These are phyloP conservation scores for Fagopyrum esculentum DNA, from an alignment of 148 eudicot species.

Conservation along the genomic window DNA sequence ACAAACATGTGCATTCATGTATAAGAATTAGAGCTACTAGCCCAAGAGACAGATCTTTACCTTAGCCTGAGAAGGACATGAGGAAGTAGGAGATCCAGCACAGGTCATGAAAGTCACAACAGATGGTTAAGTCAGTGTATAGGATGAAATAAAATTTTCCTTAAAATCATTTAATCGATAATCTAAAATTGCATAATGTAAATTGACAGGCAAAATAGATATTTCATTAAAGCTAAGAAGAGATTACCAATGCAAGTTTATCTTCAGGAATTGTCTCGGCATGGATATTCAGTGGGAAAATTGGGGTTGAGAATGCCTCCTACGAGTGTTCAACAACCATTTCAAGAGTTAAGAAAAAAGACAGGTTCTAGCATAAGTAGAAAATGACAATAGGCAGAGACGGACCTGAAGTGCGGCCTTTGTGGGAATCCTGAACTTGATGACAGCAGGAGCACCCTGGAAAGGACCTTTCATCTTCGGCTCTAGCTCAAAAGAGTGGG, in stretches of 20 bases:
- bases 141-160: not conserved
- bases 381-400: conserved; percentile 2
- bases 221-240: not conserved
- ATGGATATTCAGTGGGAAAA: conserved; percentile 39
- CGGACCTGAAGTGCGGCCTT: conserved; percentile 44
- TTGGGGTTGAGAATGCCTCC: conserved; percentile 60
- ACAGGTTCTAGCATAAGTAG: not conserved
- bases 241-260: conserved; percentile 39
- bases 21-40: not conserved
- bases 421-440: conserved; percentile 44
- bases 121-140: not conserved
- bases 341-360: not conserved
- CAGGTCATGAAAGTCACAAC: not conserved
- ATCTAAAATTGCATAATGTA: not conserved
- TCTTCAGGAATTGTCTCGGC: conserved; percentile 23
- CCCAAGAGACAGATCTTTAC: not conserved
- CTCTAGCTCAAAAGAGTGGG: conserved; percentile 54
- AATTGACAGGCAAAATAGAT: not conserved
- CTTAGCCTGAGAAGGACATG: conserved; percentile 6
- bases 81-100: not conserved
- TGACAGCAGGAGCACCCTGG: conserved; percentile 46
- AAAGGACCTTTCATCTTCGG: conserved; percentile 39
- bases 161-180: not conserved
- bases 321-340: conserved; percentile 13
- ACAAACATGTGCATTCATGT: not conserved